Evolutionary conservation across 2,329 filamentous ascomycete genomes (phyloP).

Genomic region (Mycogone perniciosa): DNA sequence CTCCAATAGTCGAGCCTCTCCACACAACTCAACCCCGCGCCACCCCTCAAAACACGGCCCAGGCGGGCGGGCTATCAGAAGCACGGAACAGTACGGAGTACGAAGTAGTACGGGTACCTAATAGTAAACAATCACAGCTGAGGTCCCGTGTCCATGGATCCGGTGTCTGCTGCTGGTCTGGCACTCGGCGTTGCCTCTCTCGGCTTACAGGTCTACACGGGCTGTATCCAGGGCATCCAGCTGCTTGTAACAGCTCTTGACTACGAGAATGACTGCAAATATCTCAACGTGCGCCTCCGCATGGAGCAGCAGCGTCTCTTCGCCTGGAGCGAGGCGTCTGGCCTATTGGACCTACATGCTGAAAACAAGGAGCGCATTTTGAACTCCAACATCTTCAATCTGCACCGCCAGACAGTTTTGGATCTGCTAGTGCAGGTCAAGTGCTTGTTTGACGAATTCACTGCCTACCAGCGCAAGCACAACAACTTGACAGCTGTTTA

Average conservation of each 20-base stretch:
- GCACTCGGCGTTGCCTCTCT: slow-evolving; percentile 40
- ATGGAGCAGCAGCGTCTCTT: slow-evolving; percentile 46
- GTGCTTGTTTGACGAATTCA: slow-evolving; percentile 42
- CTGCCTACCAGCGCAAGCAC: slow-evolving; percentile 35
- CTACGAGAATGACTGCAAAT: slow-evolving; percentile 42
- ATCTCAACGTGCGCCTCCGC: slow-evolving; percentile 41
- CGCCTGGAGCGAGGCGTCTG: slow-evolving; percentile 44
- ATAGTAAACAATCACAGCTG: no score
- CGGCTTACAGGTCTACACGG: slow-evolving; percentile 40
- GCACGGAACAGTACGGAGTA: no score
- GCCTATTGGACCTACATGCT: slow-evolving; percentile 38
- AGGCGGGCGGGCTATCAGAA: no score
- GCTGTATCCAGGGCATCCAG: slow-evolving; percentile 43
- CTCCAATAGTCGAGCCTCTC: no score
- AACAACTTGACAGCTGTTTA: slow-evolving; percentile 28
- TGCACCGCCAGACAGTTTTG: slow-evolving; percentile 43
- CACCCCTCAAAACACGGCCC: no score
- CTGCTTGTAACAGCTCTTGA: slow-evolving; percentile 41
- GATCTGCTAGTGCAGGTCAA: slow-evolving; percentile 42
- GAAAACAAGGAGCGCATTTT: slow-evolving; percentile 36
- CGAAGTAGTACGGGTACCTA: no score
- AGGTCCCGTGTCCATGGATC: slow-evolving; percentile 30
- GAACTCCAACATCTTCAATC: slow-evolving; percentile 41
- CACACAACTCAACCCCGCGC: no score
- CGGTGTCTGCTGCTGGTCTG: slow-evolving; percentile 36